A percentile compares a stretch with the other conserved stretches of the same genome.
Evolutionary conservation across 768 basidiomycete genomes (phyloP).

Genomic region (Leccinum ochraceum): DNA sequence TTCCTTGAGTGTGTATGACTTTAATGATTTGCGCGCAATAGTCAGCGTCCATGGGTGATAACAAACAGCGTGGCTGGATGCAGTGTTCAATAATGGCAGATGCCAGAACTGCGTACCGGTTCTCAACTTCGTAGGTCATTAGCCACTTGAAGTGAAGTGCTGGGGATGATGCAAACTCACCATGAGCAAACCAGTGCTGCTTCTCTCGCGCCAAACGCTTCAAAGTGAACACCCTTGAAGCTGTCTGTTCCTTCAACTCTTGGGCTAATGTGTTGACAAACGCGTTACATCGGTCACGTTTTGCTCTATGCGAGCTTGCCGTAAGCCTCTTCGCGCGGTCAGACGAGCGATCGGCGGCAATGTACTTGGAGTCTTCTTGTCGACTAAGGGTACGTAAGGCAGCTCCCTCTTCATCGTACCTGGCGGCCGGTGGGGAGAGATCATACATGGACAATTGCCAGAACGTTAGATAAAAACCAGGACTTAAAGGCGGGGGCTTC

Average conservation of each 20-base stretch:
- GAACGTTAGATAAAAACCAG: constrained; percentile 93
- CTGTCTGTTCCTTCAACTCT: constrained; percentile 77
- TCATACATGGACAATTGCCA: constrained; percentile 99
- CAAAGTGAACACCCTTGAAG: constrained; percentile 69
- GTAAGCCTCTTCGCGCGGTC: constrained; percentile 61
- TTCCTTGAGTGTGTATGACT: constrained; percentile 84
- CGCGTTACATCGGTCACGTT: constrained; percentile 65
- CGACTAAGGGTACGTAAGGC: constrained; percentile 60
- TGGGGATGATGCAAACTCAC: constrained; percentile 30
- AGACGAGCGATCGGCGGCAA: constrained; percentile 67
- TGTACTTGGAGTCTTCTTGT: constrained; percentile 65
- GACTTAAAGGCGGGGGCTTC: constrained; percentile 44
- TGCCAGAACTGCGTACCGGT: constrained; percentile 48
- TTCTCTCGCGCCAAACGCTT: constrained; percentile 80
- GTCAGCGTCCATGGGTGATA: constrained; percentile 97
- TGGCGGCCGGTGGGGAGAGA: constrained; percentile 69
- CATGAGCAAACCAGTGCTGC: too few relatives aligned
- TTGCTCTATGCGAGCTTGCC: constrained; percentile 57
- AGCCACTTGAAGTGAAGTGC: constrained; percentile 9
- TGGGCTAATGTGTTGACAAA: constrained; percentile 59
- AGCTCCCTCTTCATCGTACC: constrained; percentile 79
- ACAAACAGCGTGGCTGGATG: constrained; percentile 84
- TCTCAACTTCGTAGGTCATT: constrained; percentile 26
- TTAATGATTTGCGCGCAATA: constrained; percentile 92
- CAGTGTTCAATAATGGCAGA: constrained; percentile 83